phyloP scores from a whole-genome alignment of 768 basidiomycete genomes.

The Podaxis mareebaensis region DNA sequence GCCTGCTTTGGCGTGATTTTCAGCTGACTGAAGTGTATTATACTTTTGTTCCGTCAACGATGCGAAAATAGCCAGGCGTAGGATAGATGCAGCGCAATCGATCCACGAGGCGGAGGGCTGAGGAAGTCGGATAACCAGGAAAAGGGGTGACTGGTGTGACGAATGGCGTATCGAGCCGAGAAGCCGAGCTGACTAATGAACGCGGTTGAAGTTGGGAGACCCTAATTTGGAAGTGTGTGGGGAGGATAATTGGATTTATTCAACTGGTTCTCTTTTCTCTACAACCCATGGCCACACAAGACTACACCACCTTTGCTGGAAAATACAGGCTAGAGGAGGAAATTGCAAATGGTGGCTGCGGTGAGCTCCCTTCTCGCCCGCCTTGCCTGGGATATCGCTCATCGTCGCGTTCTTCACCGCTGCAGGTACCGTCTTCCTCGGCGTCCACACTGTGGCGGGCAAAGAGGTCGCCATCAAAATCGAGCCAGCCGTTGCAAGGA shows the following conservation, averaged over 20 bases:
- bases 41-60: not conserved
- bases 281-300: not conserved
- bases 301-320: conserved; percentile 57
- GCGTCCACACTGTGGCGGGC: conserved; percentile 78
- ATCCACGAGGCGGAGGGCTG: conserved; percentile 3
- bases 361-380: conserved; percentile 36
- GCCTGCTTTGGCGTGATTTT: not conserved
- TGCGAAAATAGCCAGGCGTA: not conserved
- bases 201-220: conserved; percentile 13
- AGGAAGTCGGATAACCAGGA: too few relatives aligned
- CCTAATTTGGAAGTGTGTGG: not conserved
- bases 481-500: conserved; percentile 59
- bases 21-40: not conserved
- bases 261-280: not conserved
- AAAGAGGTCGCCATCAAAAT: conserved; percentile 86
- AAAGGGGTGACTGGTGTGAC: not conserved
- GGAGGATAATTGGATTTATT: not conserved
- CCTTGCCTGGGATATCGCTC: not conserved
- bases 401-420: conserved; percentile 8
- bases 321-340: conserved; percentile 80
- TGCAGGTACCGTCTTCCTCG: conserved; percentile 73
- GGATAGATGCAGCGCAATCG: not conserved
- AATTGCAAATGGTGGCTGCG: conserved; percentile 80
- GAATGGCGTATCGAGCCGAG: conserved; percentile 1
- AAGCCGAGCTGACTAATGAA: conserved; percentile 15